These are phyloP conservation scores for Tulasnella sp. DNA, from an alignment of 768 basidiomycete genomes.

Conservation along the genomic window DNA sequence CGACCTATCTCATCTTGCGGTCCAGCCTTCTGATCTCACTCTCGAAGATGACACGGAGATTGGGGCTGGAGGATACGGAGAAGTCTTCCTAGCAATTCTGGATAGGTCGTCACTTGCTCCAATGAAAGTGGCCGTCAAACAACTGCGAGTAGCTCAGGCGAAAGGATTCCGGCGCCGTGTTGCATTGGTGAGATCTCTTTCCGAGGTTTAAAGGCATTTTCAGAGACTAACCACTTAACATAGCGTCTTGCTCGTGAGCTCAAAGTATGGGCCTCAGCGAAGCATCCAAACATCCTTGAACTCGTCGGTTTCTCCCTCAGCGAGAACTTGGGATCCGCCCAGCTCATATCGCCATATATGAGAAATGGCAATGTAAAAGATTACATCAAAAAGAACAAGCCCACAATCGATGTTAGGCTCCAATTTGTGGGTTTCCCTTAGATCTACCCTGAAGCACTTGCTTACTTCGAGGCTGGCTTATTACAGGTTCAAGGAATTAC, in stretches of 20 bases:
- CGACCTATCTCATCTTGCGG: neutral
- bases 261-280: neutral
- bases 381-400: neutral
- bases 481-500: neutral
- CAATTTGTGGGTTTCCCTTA: neutral
- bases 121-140: neutral
- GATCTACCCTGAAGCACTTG: neutral
- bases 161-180: neutral
- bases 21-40: neutral
- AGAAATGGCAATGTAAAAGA: neutral
- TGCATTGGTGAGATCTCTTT: neutral
- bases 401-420: neutral
- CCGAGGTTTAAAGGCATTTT: neutral
- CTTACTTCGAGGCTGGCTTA: neutral
- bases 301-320: neutral
- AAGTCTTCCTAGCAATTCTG: neutral
- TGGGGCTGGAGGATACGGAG: neutral
- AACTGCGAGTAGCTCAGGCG: neutral
- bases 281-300: neutral
- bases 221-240: neutral
- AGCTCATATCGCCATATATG: neutral
- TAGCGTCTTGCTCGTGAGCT: neutral
- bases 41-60: neutral
- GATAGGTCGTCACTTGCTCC: neutral
- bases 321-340: neutral